These are phyloP conservation scores for Dothistroma septosporum DNA, from an alignment of 2,329 filamentous ascomycete species.

Conservation along the genomic window DNA sequence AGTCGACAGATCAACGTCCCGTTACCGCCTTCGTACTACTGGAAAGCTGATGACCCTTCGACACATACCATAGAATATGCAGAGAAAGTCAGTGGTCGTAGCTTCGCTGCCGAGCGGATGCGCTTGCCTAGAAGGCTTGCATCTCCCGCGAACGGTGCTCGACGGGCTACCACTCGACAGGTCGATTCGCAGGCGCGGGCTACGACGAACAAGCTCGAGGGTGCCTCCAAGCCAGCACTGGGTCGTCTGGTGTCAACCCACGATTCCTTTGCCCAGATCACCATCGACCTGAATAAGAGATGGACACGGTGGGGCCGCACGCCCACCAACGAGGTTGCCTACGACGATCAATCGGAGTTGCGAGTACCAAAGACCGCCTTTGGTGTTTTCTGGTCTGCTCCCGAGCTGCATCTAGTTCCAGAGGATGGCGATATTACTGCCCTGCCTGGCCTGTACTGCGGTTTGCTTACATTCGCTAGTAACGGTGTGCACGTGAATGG, in stretches of 20 bases:
- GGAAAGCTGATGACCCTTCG: conserved; percentile 40
- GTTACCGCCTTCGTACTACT: conserved; percentile 44
- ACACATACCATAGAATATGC: conserved; percentile 48
- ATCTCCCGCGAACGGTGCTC: neutral
- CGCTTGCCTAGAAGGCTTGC: neutral
- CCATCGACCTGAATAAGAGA: conserved; percentile 62
- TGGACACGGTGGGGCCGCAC: conserved; percentile 75
- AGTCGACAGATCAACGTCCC: conserved; percentile 44
- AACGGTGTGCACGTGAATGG: conserved; percentile 74
- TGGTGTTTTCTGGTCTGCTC: conserved; percentile 69
- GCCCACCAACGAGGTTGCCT: conserved; percentile 62
- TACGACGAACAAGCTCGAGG: conserved; percentile 1
- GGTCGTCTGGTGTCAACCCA: conserved; percentile 63
- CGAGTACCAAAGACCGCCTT: conserved; percentile 76
- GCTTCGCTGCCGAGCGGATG: conserved; percentile 36
- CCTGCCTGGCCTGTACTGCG: conserved; percentile 56
- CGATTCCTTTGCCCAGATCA: conserved; percentile 62
- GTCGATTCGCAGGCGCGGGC: neutral
- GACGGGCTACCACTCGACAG: neutral
- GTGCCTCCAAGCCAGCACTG: conserved; percentile 36
- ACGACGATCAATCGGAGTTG: conserved; percentile 59
- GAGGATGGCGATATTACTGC: conserved; percentile 50
- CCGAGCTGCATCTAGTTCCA: conserved; percentile 58
- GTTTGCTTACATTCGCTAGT: conserved; percentile 76
- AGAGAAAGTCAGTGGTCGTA: conserved; percentile 42